Evolutionary conservation across 176 grass and related monocot genomes (phyloP), one percentile per base, ranked within the genome.

Genomic region (Oryza punctata): DNA sequence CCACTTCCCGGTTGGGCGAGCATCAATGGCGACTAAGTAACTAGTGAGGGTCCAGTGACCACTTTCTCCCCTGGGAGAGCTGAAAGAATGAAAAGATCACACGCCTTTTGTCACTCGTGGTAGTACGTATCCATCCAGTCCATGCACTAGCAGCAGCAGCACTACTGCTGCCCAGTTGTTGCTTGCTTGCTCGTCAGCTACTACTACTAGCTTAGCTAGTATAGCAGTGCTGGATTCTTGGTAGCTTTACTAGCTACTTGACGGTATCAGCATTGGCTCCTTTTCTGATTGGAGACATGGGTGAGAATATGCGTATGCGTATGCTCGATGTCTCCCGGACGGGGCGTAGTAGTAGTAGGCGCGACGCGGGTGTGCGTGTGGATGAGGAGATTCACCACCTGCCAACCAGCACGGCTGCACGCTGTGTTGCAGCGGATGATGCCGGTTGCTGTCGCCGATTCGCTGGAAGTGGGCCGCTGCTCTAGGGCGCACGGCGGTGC

Each of bases 171-270:
- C 21, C 23, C 29, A 16, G 12, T 65, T 19, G 54, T 65, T 72
- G 40, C 25, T 27, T 67, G 59, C 69, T 59, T 29, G 33, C 69
- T 81, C 46, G 77, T 67, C 77, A 73, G 69, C 84, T 54, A 32
- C 84, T 52, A 32, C 69, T 32, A 18, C 40, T 10, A 50, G 44
- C 57, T 38, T 35, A 35, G 33, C 33, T 35, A 35, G 33, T 35
- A 4, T 35, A 4, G 32, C 32, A 33, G 32, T 33, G 33, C 27
- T 79, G 63, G 25, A 79, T 67, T 67, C 40, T 46, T 18, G 40
- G 46, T 54, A 57, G 28, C 72, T 57, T 47, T 35, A 35, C 33
- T 33, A 33, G n/a, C 32, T 49, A 73, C 41, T 47, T 73, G 43
- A 19, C 32, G n/a, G 8, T 30, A 37, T 38, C 30, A 37, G 32